Evolutionary conservation across 495 filamentous ascomycete genomes (phyloP).

Genomic region (Gamarada debralockiae): DNA sequence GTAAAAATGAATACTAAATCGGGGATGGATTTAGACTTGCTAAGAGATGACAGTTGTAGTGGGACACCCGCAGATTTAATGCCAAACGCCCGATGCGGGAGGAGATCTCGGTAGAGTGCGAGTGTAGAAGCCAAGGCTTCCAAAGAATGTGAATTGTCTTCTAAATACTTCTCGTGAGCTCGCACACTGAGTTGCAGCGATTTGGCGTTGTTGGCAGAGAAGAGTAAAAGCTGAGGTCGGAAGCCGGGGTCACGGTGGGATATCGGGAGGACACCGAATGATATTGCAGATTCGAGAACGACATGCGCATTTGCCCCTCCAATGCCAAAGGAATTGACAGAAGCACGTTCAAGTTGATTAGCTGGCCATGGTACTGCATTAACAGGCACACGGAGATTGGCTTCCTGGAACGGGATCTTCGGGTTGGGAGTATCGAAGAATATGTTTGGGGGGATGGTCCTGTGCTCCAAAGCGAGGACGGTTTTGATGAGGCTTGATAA

Average conservation of each 20-base stretch:
- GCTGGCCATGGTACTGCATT: constrained; percentile 29
- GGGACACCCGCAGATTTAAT: background rate
- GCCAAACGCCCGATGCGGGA: constrained; percentile 22
- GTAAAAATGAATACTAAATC: constrained; percentile 22
- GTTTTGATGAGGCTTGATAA: constrained; percentile 41
- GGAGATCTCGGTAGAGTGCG: constrained; percentile 22
- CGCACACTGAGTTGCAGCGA: background rate
- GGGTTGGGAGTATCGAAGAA: constrained; percentile 20
- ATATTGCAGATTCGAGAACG: no score
- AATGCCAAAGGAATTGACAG: constrained; percentile 42
- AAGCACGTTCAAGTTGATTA: background rate
- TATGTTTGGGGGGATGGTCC: constrained; percentile 39
- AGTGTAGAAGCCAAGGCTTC: constrained; percentile 29
- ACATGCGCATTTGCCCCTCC: constrained; percentile 57
- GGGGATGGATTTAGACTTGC: background rate
- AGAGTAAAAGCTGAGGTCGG: constrained; percentile 8
- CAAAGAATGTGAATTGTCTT: constrained; percentile 4
- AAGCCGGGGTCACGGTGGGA: no score
- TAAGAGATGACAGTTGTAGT: background rate
- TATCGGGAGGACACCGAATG: no score
- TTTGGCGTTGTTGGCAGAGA: constrained; percentile 5
- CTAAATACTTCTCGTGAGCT: background rate
- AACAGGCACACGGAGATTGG: constrained; percentile 53
- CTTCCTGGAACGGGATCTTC: constrained; percentile 30
- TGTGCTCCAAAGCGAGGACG: constrained; percentile 50